Conservation (phyloP, 2,329 filamentous ascomycete genomes). For the Huntiella omanensis region DNA sequence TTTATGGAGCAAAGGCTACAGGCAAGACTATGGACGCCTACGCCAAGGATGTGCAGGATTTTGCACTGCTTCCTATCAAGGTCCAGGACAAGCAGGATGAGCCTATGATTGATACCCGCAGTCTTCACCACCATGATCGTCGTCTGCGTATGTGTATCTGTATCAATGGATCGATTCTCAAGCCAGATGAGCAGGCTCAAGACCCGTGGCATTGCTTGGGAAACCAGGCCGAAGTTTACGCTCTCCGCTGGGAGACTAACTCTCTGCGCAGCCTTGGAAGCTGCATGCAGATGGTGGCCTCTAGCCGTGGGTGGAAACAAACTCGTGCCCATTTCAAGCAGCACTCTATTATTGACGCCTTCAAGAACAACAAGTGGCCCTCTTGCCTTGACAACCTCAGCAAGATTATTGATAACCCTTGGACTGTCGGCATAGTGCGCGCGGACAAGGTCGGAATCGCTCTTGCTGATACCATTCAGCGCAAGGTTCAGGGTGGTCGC, state of each 20-base stretch:
- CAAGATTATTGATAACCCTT: constrained; percentile 65
- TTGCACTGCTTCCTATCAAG: constrained; percentile 63
- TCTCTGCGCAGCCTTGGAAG: constrained; percentile 59
- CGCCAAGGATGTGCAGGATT: constrained; percentile 69
- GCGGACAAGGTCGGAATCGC: constrained; percentile 53
- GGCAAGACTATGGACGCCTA: constrained; percentile 80
- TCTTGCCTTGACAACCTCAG: constrained; percentile 44
- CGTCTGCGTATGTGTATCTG: constrained; percentile 67
- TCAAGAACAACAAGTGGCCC: constrained; percentile 33
- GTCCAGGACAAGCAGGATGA: constrained; percentile 21
- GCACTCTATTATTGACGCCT: constrained; percentile 23
- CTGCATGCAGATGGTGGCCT: constrained; percentile 58
- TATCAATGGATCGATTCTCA: constrained; percentile 62
- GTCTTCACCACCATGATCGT: constrained; percentile 37
- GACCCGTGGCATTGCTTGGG: constrained; percentile 65
- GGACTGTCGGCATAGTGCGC: constrained; percentile 55
- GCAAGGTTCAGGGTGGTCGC: constrained; percentile 65
- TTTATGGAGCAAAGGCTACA: constrained; percentile 72
- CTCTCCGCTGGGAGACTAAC: constrained; percentile 66
- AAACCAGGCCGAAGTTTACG: constrained; percentile 57
- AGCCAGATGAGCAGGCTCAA: constrained; percentile 46
- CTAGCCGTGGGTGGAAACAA: constrained; percentile 60
- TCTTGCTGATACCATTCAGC: constrained; percentile 66
- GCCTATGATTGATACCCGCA: constrained; percentile 29
- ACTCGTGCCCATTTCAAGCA: constrained; percentile 35